These are phyloP conservation scores for Amanita jacksonii DNA, from an alignment of 768 basidiomycete species.

Conservation along the genomic window DNA sequence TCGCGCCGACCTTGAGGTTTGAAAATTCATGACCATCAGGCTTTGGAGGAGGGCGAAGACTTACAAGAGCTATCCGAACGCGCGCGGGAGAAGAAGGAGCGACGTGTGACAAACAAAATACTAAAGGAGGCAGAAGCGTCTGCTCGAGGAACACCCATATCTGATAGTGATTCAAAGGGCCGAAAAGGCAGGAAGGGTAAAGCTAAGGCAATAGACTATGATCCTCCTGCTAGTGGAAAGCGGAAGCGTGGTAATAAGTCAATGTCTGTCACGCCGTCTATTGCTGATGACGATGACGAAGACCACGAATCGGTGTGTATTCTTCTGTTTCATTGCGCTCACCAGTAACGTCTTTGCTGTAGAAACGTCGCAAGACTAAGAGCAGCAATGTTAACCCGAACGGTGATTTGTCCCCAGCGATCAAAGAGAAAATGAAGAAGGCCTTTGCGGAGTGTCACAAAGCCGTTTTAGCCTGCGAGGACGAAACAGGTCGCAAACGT, in stretches of 20 bases:
- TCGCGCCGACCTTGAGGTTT: neutral
- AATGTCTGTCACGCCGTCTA: slow-evolving; percentile 67
- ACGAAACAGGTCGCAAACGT: slow-evolving; percentile 65
- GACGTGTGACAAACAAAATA: slow-evolving; percentile 50
- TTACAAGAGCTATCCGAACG: slow-evolving; percentile 63
- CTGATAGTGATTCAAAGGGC: slow-evolving; percentile 47
- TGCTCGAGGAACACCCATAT: slow-evolving; percentile 53
- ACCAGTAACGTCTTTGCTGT: slow-evolving; percentile 8
- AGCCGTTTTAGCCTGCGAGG: slow-evolving; percentile 64
- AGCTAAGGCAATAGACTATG: slow-evolving; percentile 43
- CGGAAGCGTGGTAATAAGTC: slow-evolving; percentile 71
- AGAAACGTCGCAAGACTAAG: slow-evolving; percentile 87
- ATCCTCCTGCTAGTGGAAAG: slow-evolving; percentile 47
- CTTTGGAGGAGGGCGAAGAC: slow-evolving; percentile 77
- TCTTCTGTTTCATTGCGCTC: neutral
- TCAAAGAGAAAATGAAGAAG: slow-evolving; percentile 77
- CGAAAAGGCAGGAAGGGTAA: slow-evolving; percentile 62
- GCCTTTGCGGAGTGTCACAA: slow-evolving; percentile 68
- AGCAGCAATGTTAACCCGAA: slow-evolving; percentile 18
- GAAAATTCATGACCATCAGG: slow-evolving; percentile 25
- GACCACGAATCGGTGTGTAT: slow-evolving; percentile 54
- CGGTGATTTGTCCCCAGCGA: slow-evolving; percentile 42
- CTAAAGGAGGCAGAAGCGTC: slow-evolving; percentile 51
- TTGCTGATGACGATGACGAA: slow-evolving; percentile 74
- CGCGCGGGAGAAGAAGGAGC: slow-evolving; percentile 53